These are phyloP conservation scores for Capillidium heterosporum DNA, from an alignment of 371 early-diverging fungal genomes.

Conservation along the genomic window DNA sequence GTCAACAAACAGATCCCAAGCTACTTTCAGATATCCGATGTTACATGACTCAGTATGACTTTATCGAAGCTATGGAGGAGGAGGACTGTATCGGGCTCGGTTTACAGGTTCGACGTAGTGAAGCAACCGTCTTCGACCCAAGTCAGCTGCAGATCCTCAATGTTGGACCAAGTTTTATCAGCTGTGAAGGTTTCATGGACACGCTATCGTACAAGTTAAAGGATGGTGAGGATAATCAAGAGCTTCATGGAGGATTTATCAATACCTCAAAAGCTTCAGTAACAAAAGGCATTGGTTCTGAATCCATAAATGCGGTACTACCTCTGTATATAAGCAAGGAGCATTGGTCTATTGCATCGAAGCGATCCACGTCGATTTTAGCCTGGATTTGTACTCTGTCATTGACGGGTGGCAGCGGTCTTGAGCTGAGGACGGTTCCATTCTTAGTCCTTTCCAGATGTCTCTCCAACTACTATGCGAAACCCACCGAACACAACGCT, in stretches of 20 bases:
- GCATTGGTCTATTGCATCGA: constrained; percentile 18
- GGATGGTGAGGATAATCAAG: constrained; percentile 8
- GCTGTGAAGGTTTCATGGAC: constrained; percentile 16
- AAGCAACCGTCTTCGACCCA: constrained; percentile 17
- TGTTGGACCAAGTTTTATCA: constrained; percentile 16
- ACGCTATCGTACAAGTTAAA: constrained; percentile 13
- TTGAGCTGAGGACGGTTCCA: constrained; percentile 17
- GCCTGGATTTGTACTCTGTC: constrained; percentile 18
- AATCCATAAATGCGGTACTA: constrained; percentile 13
- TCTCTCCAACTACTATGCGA: constrained; percentile 5
- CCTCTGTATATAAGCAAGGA: constrained; percentile 17
- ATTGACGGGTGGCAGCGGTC: constrained; percentile 17
- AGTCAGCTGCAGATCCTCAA: constrained; percentile 17
- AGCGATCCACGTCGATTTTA: constrained; percentile 18
- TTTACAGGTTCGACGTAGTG: constrained; percentile 13
- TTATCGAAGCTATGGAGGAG: constrained; percentile 16
- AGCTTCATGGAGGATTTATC: constrained; percentile 20
- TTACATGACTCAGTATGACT: constrained; percentile 4
- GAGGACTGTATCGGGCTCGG: constrained; percentile 20
- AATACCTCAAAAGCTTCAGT: too few species aligned
- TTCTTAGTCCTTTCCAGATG: constrained; percentile 15
- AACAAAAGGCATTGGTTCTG: background rate
- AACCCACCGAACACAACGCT: constrained; percentile 13
- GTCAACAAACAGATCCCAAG: constrained; percentile 2
- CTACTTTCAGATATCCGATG: background rate